Percentiles rank a stretch among this genome's conserved stretches.
These are phyloP conservation scores for Saprolegnia parasitica DNA, from an alignment of 352 stramenopile genomes.

Conservation along the genomic window DNA sequence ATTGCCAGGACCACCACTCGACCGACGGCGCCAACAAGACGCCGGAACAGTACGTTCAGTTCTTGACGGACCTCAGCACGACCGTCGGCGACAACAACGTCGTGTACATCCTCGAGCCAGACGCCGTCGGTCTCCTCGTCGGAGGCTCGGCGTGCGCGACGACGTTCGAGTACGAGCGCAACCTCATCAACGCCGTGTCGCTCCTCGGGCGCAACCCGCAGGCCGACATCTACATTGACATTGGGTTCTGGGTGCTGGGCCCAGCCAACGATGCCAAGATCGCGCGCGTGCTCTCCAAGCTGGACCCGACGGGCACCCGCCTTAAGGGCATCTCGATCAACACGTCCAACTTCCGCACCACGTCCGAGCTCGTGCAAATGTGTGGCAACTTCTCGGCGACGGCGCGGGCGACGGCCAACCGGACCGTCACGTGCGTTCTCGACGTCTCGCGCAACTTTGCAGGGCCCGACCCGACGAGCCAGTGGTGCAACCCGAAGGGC, in stretches of 20 bases:
- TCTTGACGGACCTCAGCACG: constrained; percentile 29
- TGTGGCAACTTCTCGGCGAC: constrained; percentile 36
- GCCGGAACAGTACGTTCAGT: constrained; percentile 32
- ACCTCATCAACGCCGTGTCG: constrained; percentile 31
- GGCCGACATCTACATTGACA: constrained; percentile 36
- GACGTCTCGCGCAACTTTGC: constrained; percentile 42
- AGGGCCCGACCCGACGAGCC: constrained; percentile 16
- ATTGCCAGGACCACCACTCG: constrained; percentile 35
- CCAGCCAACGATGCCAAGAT: constrained; percentile 32
- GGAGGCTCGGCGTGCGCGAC: constrained; percentile 30
- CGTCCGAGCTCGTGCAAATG: constrained; percentile 32
- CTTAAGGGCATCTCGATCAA: constrained; percentile 52
- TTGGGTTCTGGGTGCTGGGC: constrained; percentile 33
- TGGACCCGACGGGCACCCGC: constrained; percentile 28
- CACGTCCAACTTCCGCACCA: constrained; percentile 51
- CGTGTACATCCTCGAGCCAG: constrained; percentile 38
- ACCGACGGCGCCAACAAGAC: constrained; percentile 35
- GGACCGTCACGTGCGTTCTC: constrained; percentile 40
- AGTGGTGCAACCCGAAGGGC: constrained; percentile 47
- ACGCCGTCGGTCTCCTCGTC: constrained; percentile 33
- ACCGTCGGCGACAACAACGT: constrained; percentile 31
- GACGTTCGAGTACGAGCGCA: constrained; percentile 31
- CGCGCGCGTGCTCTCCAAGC: constrained; percentile 36
- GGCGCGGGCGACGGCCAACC: constrained; percentile 27
- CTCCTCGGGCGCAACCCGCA: constrained; percentile 31